Base-by-base conservation (phyloP, 768 basidiomycete species). In the Auricularia cornea region DNA sequence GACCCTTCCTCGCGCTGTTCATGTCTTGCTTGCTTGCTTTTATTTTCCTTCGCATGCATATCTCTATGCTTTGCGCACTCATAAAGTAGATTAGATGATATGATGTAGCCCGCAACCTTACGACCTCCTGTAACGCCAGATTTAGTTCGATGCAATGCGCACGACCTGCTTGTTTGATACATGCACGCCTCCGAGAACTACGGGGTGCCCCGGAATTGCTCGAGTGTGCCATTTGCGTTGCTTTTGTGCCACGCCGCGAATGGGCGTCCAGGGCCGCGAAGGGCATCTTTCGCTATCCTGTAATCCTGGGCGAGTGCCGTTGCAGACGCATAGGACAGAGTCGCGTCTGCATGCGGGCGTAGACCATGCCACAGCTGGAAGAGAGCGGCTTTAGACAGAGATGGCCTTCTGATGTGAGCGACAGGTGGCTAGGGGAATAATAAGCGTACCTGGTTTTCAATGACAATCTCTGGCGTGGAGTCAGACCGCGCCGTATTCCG, bases 401-500 rank as follows among this genome's bases (percentile, higher is more conserved):
- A 69, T 0, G 86, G 85, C 67, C 86, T 87, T 51, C 28, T 38
- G 41, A 59, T 54, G 33, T 11, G 32, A 29, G n/a, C 35, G 26
- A 26, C 12, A 10, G 14, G 26, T 8, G 2, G 1, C 16, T 18
- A 23, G 16, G 5, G 3, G 11, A 23, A 14, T 12, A 28, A 23
- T 26, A 10, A 0, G 62, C 73, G 59, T 62, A 88, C 91, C 86
- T 83, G 44, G 82, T 85, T 71, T 86, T 87, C 6, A 80, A 74
- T 33, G 80, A 80, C 65, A 82, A 77, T 29, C 88, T 80, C 68
- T 90, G 83, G 70, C 89, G 92, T 0, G 87, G 83, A 12, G 89
- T 77, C 1, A 89, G 84, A 2, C 92, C 92, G 54, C 92, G 85
- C 68, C 83, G 87, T n/a, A 86, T 75, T 2, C 92, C 92, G 65